Evolutionary conservation across 768 basidiomycete genomes (phyloP).

Genomic region (Calocybe gangraenosa): DNA sequence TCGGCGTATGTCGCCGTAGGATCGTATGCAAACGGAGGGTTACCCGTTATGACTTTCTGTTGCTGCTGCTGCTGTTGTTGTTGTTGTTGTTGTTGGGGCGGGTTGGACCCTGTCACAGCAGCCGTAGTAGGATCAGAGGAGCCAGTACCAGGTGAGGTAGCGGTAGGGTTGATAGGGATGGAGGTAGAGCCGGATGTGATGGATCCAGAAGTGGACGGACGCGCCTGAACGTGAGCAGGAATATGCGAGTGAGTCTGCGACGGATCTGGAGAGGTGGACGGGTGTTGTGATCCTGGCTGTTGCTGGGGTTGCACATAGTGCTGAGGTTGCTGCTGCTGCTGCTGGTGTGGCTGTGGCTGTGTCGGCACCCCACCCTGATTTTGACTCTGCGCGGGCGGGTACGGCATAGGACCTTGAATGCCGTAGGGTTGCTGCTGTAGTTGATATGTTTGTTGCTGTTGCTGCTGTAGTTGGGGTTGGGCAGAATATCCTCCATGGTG

Average conservation of each 20-base stretch:
- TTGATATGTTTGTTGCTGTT: not conserved
- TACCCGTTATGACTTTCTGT: conserved; percentile 23
- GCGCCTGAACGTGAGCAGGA: too few species aligned
- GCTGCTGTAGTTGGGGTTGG: conserved; percentile 6
- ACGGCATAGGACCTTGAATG: conserved; percentile 17
- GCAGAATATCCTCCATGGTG: conserved; percentile 7
- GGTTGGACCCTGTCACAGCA: conserved; percentile 15
- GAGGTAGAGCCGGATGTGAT: too few species aligned
- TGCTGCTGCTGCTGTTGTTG: conserved; percentile 15
- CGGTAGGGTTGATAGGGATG: too few species aligned
- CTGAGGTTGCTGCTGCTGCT: conserved; percentile 19
- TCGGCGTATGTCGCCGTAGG: conserved; percentile 68
- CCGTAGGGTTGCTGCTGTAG: conserved; percentile 23
- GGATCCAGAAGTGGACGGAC: too few species aligned
- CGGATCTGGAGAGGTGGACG: too few species aligned
- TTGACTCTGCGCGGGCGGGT: conserved; percentile 30
- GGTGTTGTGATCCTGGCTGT: not conserved
- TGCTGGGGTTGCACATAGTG: conserved; percentile 17
- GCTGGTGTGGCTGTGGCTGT: conserved; percentile 21
- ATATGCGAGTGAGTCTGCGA: too few species aligned
- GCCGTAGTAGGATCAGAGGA: conserved; percentile 14
- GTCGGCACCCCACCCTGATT: conserved; percentile 34
- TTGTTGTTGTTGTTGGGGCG: conserved; percentile 11
- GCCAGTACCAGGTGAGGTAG: too few species aligned
- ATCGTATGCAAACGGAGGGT: conserved; percentile 57